Conservation (phyloP, 495 filamentous ascomycete genomes). For the Podospora fimiseda region DNA sequence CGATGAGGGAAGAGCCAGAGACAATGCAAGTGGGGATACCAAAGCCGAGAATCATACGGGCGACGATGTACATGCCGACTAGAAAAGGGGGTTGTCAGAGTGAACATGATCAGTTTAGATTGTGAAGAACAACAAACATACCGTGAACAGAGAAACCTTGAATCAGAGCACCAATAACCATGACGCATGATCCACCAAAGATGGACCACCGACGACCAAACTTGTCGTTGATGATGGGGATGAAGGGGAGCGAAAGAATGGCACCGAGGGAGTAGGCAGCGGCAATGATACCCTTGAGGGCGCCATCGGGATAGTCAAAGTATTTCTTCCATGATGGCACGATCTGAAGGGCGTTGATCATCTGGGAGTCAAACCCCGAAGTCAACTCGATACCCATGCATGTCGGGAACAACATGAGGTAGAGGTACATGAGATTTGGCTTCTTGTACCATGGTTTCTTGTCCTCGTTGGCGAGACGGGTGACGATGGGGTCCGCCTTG, state of each 20-base stretch:
- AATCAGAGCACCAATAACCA: conserved; percentile 52
- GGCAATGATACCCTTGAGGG: conserved; percentile 28
- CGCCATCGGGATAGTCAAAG: conserved; percentile 32
- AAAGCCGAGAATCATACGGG: conserved; percentile 59
- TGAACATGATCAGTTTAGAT: neutral
- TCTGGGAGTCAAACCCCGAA: conserved; percentile 63
- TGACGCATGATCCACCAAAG: conserved; percentile 50
- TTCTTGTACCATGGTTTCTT: conserved; percentile 54
- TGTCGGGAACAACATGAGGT: conserved; percentile 55
- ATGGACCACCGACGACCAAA: conserved; percentile 50
- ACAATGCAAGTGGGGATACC: conserved; percentile 61
- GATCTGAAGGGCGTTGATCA: conserved; percentile 64
- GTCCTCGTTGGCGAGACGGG: conserved; percentile 45
- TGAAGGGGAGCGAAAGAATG: conserved; percentile 42
- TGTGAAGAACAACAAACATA: conserved; percentile 9
- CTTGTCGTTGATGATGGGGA: conserved; percentile 43
- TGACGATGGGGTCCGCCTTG: conserved; percentile 41
- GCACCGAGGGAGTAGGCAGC: conserved; percentile 34
- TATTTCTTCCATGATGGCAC: conserved; percentile 47
- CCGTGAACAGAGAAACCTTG: conserved; percentile 39
- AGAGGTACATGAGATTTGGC: conserved; percentile 53
- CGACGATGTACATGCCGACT: conserved; percentile 57
- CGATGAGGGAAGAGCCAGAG: conserved; percentile 57
- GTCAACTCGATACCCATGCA: conserved; percentile 68
- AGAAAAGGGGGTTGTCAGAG: neutral